Conservation (phyloP, 768 basidiomycete genomes). For the Trametes meyenii region DNA sequence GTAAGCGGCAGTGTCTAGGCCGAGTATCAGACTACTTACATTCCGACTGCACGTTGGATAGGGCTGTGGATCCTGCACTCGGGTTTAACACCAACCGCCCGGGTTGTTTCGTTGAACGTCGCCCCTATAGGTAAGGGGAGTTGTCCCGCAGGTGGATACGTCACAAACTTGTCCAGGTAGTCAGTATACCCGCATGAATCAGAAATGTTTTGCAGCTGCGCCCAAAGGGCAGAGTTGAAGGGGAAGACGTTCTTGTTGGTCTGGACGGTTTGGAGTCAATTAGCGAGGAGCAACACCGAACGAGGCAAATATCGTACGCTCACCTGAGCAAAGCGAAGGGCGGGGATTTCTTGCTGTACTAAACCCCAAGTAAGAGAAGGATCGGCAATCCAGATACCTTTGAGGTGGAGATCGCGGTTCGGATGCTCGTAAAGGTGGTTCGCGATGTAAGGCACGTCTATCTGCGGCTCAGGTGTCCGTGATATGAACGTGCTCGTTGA, state of each 20-base stretch:
- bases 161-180: conserved; percentile 38
- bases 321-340: conserved; percentile 59
- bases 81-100: conserved; percentile 34
- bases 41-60: conserved; percentile 50
- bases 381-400: conserved; percentile 72
- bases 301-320: conserved; percentile 26
- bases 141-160: conserved; percentile 38
- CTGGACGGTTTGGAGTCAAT: conserved; percentile 33
- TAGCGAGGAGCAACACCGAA: background rate
- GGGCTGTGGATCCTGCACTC: conserved; percentile 50
- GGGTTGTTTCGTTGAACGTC: conserved; percentile 29
- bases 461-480: conserved; percentile 27
- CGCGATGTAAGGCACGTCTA: conserved; percentile 71
- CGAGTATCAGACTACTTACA: conserved; percentile 37
- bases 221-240: conserved; percentile 55
- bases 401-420: conserved; percentile 51
- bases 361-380: conserved; percentile 60
- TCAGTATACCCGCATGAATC: conserved; percentile 39
- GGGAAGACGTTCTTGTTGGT: conserved; percentile 61
- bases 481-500: background rate
- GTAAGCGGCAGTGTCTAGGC: conserved; percentile 10
- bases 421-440: conserved; percentile 69
- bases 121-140: conserved; percentile 40
- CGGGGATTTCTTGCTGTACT: conserved; percentile 71
- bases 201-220: conserved; percentile 43